These are phyloP conservation scores for Rhododendron simsii DNA, from an alignment of 148 eudicot genomes.

Conservation along the genomic window DNA sequence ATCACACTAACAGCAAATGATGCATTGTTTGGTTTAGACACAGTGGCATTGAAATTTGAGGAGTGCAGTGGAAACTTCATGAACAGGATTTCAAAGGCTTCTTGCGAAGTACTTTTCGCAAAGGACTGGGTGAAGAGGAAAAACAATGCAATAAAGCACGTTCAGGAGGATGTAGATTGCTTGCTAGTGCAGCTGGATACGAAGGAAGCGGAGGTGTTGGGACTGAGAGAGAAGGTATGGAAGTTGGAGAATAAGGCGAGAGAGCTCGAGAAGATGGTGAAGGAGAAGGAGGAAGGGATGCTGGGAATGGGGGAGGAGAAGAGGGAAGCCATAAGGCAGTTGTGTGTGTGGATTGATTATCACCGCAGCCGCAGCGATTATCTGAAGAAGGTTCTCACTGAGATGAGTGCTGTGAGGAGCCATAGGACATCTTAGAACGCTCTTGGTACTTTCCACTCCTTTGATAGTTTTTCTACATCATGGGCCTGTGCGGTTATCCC, in stretches of 20 bases:
- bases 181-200: constrained; percentile 29
- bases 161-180: constrained; percentile 29
- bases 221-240: constrained; percentile 37
- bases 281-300: constrained; percentile 57
- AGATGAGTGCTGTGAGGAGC: constrained; percentile 13
- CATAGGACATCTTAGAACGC: constrained; percentile 12
- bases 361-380: constrained; percentile 55
- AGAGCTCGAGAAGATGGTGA: constrained; percentile 39
- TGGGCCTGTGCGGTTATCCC: neutral
- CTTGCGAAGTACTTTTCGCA: constrained; percentile 50
- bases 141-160: constrained; percentile 33
- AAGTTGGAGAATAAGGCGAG: constrained; percentile 45
- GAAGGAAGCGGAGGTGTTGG: constrained; percentile 47
- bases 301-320: constrained; percentile 55
- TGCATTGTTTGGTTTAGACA: constrained; percentile 32
- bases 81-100: constrained; percentile 41
- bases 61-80: constrained; percentile 39
- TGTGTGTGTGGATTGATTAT: constrained; percentile 77
- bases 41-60: constrained; percentile 29
- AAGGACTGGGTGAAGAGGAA: constrained; percentile 60
- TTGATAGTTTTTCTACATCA: neutral
- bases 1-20: constrained; percentile 31
- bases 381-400: constrained; percentile 36
- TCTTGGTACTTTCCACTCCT: neutral
- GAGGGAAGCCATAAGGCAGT: constrained; percentile 79